Percentiles rank a stretch among this genome's conserved stretches.
Conservation (phyloP, 495 filamentous ascomycete species). For the Hypoxylon lienhwacheense region DNA sequence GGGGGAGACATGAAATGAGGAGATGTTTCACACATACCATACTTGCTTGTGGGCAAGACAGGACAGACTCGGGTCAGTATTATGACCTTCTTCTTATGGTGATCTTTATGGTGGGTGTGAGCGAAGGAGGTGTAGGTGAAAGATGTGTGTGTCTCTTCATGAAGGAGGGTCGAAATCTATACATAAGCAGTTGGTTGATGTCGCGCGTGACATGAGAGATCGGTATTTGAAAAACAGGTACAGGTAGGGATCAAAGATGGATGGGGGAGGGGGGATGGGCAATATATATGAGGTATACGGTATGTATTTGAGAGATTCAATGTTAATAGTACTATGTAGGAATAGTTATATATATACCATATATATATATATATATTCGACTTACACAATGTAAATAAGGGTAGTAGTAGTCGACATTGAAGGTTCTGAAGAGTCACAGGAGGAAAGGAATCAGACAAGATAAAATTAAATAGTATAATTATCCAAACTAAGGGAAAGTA, state of each 20-base stretch:
- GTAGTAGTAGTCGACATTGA: no score
- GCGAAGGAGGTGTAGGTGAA: slow-evolving; percentile 13
- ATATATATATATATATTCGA: no score
- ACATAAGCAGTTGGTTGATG: slow-evolving; percentile 3
- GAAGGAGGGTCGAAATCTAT: slow-evolving; percentile 18
- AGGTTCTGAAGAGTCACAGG: slow-evolving; percentile 31
- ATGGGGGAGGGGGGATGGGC: no score
- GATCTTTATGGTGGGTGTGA: slow-evolving; percentile 18
- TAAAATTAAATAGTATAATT: no score
- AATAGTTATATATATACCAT: no score
- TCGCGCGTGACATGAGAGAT: slow-evolving; percentile 28
- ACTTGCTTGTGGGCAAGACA: slow-evolving; percentile 33
- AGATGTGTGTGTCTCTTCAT: slow-evolving; percentile 16
- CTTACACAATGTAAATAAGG: no score
- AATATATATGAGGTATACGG: slow-evolving; percentile 19
- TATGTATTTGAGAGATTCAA: no score
- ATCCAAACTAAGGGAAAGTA: no score
- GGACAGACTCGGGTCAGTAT: slow-evolving; percentile 15
- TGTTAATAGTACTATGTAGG: no score
- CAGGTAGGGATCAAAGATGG: slow-evolving; percentile 20
- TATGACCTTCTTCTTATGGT: slow-evolving; percentile 9
- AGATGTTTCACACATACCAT: slow-evolving; percentile 35
- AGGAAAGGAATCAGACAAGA: no score
- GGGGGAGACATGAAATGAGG: neutral
- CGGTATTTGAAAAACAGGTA: slow-evolving; percentile 13